A percentile compares a stretch with the other conserved stretches of the same genome.
Evolutionary conservation across 1,284 basidiomycete species (phyloP).

Genomic region (Cutaneotrichosporon cavernicola): DNA sequence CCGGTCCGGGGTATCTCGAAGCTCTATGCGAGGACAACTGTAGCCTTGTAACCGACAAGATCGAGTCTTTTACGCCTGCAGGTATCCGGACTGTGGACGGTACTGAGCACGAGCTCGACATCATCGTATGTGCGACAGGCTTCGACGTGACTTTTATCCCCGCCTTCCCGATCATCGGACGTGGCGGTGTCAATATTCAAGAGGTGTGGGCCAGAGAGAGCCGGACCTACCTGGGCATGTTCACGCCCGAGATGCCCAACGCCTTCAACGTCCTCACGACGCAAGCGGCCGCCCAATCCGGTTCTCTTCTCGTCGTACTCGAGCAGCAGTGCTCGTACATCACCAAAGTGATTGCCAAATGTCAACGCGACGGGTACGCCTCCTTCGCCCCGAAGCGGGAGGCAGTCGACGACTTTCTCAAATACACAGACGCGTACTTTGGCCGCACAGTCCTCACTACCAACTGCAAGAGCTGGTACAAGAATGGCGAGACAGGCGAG

Average conservation of each 20-base stretch:
- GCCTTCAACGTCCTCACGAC: constrained; percentile 16
- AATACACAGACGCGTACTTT: constrained; percentile 34
- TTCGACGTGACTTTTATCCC: constrained; percentile 40
- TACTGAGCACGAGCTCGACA: constrained; percentile 33
- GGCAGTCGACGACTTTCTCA: constrained; percentile 40
- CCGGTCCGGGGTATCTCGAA: constrained; percentile 47
- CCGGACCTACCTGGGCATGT: constrained; percentile 38
- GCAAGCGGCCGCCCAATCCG: constrained; percentile 13
- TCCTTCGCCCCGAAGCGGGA: constrained; percentile 28
- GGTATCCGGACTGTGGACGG: constrained; percentile 31
- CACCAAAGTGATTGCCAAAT: constrained; percentile 20
- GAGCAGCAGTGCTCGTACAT: constrained; percentile 30
- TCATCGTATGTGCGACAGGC: constrained; percentile 37
- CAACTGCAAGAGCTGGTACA: constrained; percentile 36
- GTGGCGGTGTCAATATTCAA: constrained; percentile 34
- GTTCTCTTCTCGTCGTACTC: constrained; percentile 20
- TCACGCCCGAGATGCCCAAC: constrained; percentile 41
- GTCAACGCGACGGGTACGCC: constrained; percentile 19
- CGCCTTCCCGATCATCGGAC: constrained; percentile 33
- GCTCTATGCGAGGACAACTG: constrained; percentile 38
- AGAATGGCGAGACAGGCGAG: constrained; percentile 23
- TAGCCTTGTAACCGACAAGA: constrained; percentile 26
- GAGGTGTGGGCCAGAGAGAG: constrained; percentile 35
- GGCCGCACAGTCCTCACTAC: constrained; percentile 32
- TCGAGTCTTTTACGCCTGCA: constrained; percentile 27